phyloP scores from a whole-genome alignment of 179 eudicot genomes.

The Silene coronaria region DNA sequence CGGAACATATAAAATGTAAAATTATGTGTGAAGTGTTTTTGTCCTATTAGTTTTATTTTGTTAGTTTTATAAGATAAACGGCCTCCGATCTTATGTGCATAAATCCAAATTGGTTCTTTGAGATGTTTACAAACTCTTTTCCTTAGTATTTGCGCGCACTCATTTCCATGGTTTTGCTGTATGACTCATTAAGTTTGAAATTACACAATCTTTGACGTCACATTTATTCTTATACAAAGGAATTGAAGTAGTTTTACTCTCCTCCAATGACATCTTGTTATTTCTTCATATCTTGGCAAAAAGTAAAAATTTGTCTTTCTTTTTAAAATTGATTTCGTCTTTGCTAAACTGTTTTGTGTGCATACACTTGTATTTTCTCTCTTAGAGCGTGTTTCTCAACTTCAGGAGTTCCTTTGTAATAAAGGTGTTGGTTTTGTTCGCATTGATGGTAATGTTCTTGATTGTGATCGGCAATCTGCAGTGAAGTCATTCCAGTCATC shows the following conservation, averaged over 20 bases:
- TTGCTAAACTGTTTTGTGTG: constrained; percentile 4
- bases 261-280: background rate
- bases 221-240: background rate
- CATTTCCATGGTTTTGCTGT: background rate
- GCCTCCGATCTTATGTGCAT: background rate
- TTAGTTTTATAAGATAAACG: background rate
- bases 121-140: background rate
- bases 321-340: background rate
- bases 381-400: constrained; percentile 15
- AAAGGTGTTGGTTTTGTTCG: constrained; percentile 77
- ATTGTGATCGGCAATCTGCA: constrained; percentile 69
- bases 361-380: constrained; percentile 1
- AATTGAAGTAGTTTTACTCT: background rate
- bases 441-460: constrained; percentile 60
- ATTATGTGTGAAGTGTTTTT: background rate
- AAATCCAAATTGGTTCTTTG: background rate
- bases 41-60: background rate
- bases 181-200: background rate
- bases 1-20: background rate
- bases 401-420: constrained; percentile 68
- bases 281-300: background rate
- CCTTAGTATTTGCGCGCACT: background rate
- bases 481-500: constrained; percentile 66
- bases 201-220: background rate
- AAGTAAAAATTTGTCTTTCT: background rate